Percentiles rank a stretch among this genome's conserved stretches.
These are phyloP conservation scores for Posidonia australis DNA, from an alignment of 106 monocot genomes.

Conservation along the genomic window DNA sequence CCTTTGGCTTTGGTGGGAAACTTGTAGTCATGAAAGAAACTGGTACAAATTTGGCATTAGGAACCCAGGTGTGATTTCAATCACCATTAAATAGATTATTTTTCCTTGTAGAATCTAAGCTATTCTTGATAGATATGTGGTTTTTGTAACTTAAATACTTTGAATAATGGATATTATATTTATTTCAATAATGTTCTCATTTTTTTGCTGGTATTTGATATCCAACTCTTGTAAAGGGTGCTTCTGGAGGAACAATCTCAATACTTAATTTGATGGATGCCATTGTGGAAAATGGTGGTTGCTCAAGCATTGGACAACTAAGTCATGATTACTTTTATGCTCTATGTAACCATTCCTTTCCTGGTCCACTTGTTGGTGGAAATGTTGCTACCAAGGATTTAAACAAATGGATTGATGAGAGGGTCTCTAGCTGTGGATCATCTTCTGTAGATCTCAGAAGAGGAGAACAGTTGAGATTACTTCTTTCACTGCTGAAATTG, in stretches of 20 bases:
- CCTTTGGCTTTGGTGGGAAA: conserved; percentile 98
- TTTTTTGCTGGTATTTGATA: not conserved
- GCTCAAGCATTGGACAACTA: conserved; percentile 9
- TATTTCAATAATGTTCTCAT: not conserved
- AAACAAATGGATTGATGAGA: conserved; percentile 94
- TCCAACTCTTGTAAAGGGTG: conserved; percentile 27
- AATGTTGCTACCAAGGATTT: conserved; percentile 73
- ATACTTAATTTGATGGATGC: conserved; percentile 62
- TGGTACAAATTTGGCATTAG: conserved; percentile 27
- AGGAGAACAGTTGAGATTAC: conserved; percentile 46
- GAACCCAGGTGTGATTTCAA: conserved; percentile 42
- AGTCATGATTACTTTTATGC: conserved; percentile 43
- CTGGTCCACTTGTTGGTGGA: conserved; percentile 91
- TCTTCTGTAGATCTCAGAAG: conserved; percentile 35
- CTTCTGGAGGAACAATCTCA: conserved; percentile 27
- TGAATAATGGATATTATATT: too few relatives aligned
- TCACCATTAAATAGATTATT: not conserved
- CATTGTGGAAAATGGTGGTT: conserved; percentile 28
- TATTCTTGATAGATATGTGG: too few relatives aligned
- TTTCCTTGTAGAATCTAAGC: not conserved
- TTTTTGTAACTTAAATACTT: too few relatives aligned
- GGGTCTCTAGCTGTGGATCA: conserved; percentile 40
- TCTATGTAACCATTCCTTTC: conserved; percentile 67
- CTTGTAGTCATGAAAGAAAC: conserved; percentile 67
- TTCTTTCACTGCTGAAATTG: conserved; percentile 77